Conservation (phyloP, 257 asterid genomes). For the Avicennia marina region DNA sequence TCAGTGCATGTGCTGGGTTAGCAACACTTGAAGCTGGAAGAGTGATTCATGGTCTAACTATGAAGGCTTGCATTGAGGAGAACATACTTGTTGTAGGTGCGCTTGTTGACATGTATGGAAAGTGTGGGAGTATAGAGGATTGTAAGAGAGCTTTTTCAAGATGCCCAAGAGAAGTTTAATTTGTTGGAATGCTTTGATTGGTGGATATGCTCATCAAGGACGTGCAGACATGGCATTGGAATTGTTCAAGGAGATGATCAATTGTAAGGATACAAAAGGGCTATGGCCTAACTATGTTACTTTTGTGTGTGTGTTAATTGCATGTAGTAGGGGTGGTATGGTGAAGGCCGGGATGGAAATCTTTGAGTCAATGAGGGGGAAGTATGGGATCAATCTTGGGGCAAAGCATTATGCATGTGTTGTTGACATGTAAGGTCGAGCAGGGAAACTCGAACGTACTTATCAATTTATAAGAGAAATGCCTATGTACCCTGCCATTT, state of each 20-base stretch:
- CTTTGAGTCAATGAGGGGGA: slow-evolving; percentile 52
- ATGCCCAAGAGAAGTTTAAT: slow-evolving; percentile 58
- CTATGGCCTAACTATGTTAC: slow-evolving; percentile 69
- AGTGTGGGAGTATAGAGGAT: slow-evolving; percentile 70
- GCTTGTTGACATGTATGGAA: slow-evolving; percentile 85
- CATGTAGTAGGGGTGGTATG: slow-evolving; percentile 86
- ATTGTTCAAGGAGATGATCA: slow-evolving; percentile 51
- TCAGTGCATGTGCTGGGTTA: slow-evolving; percentile 79
- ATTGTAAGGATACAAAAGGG: slow-evolving; percentile 6
- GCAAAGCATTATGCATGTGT: slow-evolving; percentile 83
- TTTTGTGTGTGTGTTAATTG: slow-evolving; percentile 64
- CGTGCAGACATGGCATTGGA: slow-evolving; percentile 56
- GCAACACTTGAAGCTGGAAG: slow-evolving; percentile 76
- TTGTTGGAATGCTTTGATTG: slow-evolving; percentile 78
- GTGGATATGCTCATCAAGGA: slow-evolving; percentile 88
- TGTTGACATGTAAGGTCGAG: slow-evolving; percentile 87
- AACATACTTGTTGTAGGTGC: slow-evolving; percentile 80
- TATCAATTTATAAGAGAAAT: slow-evolving; percentile 47
- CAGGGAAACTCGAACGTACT: slow-evolving; percentile 77
- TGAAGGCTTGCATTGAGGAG: too few species aligned
- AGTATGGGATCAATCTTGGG: slow-evolving; percentile 57
- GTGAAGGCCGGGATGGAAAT: slow-evolving; percentile 62
- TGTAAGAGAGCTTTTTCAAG: slow-evolving; percentile 49
- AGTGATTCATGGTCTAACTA: too few species aligned
- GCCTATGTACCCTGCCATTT: slow-evolving; percentile 61